These are phyloP conservation scores for Eucalyptus decipiens DNA, from an alignment of 345 rosid species.

Conservation along the genomic window DNA sequence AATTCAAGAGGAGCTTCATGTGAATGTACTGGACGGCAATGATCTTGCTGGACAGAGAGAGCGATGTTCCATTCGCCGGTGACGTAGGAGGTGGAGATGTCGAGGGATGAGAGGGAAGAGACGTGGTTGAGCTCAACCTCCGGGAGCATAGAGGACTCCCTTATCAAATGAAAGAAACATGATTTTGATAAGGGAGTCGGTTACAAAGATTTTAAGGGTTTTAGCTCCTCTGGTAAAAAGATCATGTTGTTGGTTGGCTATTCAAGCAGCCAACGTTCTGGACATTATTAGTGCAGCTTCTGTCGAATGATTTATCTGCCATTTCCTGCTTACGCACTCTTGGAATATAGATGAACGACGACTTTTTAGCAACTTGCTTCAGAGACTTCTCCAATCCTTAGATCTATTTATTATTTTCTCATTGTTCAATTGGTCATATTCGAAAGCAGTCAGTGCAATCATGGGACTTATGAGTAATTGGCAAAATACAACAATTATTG, in stretches of 20 bases:
- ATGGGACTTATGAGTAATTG: slow-evolving; percentile 16
- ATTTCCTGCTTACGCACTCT: background rate
- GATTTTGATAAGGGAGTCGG: background rate
- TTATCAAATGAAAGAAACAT: too few relatives aligned
- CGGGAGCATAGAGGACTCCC: too few relatives aligned
- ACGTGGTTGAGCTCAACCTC: too few relatives aligned
- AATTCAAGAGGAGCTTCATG: too few relatives aligned
- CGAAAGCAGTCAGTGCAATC: slow-evolving; percentile 28
- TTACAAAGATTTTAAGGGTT: background rate
- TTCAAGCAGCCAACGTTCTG: background rate
- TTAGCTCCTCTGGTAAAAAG: background rate
- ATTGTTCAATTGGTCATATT: too few relatives aligned
- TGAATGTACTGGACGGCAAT: too few relatives aligned
- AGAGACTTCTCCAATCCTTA: background rate
- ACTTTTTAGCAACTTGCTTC: background rate
- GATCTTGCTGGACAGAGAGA: too few relatives aligned
- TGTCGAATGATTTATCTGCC: background rate
- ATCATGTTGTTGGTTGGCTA: background rate
- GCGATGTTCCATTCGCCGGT: too few relatives aligned
- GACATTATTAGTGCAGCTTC: background rate
- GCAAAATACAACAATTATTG: slow-evolving; percentile 1
- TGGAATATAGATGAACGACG: background rate
- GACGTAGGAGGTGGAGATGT: too few relatives aligned
- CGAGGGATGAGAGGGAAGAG: too few relatives aligned
- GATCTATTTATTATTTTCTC: background rate